Conservation (phyloP, 352 stramenopile species). For the Phytopythium kandeliae region DNA sequence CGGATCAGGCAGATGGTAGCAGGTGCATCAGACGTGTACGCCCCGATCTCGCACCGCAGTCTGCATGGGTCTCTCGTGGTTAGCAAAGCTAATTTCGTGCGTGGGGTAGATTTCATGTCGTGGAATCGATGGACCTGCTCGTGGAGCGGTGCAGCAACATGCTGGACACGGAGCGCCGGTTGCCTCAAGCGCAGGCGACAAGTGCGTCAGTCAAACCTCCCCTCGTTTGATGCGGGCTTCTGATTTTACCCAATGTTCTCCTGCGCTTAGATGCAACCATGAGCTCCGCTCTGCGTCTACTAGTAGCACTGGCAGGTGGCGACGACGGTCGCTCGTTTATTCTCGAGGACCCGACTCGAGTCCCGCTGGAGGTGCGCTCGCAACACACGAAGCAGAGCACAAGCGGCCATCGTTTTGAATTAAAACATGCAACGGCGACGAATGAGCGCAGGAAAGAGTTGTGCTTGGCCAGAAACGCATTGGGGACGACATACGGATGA, state of each 20-base stretch:
- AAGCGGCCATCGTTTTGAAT: too few relatives aligned
- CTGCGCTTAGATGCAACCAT: slow-evolving; percentile 10
- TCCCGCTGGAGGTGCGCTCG: slow-evolving; percentile 10
- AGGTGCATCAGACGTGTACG: slow-evolving; percentile 18
- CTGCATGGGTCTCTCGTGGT: background rate
- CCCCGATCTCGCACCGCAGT: background rate
- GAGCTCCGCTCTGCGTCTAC: slow-evolving; percentile 36
- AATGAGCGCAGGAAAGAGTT: background rate
- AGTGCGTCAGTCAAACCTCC: background rate
- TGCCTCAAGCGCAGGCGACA: background rate
- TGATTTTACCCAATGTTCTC: slow-evolving; percentile 2
- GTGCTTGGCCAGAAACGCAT: slow-evolving; percentile 17
- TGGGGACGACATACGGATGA: slow-evolving; percentile 55
- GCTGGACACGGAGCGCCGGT: background rate
- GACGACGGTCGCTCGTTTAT: slow-evolving; percentile 52
- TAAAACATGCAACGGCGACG: background rate
- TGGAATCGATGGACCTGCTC: slow-evolving; percentile 27
- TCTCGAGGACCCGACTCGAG: slow-evolving; percentile 39
- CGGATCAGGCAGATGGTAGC: slow-evolving; percentile 19
- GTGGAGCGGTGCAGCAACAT: slow-evolving; percentile 19
- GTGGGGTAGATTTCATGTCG: slow-evolving; percentile 19
- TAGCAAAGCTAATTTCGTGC: background rate
- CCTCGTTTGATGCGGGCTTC: background rate
- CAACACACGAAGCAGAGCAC: background rate
- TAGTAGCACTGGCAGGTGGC: slow-evolving; percentile 51